phyloP scores from a whole-genome alignment of 495 filamentous ascomycete species.

The Chlorociboria aeruginascens region DNA sequence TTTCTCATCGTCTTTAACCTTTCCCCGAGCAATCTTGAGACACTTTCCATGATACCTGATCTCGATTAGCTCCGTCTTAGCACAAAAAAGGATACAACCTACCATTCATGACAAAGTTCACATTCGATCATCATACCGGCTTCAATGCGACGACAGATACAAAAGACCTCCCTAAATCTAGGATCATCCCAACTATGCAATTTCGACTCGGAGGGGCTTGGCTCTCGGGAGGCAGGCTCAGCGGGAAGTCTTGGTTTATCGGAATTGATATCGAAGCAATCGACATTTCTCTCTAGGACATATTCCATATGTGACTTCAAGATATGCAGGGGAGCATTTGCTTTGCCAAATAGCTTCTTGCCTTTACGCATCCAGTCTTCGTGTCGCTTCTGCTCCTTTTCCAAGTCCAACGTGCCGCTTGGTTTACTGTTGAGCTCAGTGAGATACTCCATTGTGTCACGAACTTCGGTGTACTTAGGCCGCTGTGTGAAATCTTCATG shows the following conservation, averaged over 20 bases:
- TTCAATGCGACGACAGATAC: conserved; percentile 86
- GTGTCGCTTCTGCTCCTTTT: conserved; percentile 89
- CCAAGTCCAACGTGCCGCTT: conserved; percentile 77
- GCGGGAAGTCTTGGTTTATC: conserved; percentile 84
- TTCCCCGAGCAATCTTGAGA: conserved; percentile 92
- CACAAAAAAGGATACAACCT: conserved; percentile 24
- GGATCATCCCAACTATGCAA: conserved; percentile 36
- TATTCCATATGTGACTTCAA: conserved; percentile 88
- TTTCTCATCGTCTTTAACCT: conserved; percentile 95
- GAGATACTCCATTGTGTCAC: conserved; percentile 76
- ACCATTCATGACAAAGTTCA: conserved; percentile 96
- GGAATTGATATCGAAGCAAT: conserved; percentile 78
- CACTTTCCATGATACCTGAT: conserved; percentile 96
- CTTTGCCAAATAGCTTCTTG: conserved; percentile 97
- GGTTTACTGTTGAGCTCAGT: conserved; percentile 87
- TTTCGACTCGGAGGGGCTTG: conserved; percentile 53
- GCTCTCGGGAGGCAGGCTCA: conserved; percentile 80
- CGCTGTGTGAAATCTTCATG: conserved; percentile 63
- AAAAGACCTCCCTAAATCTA: conserved; percentile 72
- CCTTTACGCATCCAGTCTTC: conserved; percentile 99
- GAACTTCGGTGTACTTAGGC: conserved; percentile 83
- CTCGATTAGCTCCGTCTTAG: conserved; percentile 1
- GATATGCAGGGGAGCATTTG: conserved; percentile 94
- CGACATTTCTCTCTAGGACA: conserved; percentile 74
- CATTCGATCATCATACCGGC: conserved; percentile 99